Percentiles rank a stretch among this genome's conserved stretches.
Conservation (phyloP, 768 basidiomycete genomes). For the Suillus variegatus region DNA sequence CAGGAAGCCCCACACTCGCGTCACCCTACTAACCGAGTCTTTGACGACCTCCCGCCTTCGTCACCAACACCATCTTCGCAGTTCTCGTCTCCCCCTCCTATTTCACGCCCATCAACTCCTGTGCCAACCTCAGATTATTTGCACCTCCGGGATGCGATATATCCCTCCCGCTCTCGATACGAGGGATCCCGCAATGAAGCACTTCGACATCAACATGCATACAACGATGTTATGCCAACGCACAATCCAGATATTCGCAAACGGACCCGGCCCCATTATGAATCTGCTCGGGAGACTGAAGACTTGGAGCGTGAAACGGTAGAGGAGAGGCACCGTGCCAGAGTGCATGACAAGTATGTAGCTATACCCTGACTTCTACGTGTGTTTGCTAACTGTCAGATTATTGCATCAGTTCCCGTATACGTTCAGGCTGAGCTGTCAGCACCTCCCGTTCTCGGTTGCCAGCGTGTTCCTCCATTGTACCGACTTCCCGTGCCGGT, state of each 20-base stretch:
- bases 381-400: background rate
- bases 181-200: background rate
- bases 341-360: background rate
- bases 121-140: background rate
- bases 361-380: background rate
- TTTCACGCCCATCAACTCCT: background rate
- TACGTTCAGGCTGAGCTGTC: background rate
- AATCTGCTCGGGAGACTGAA: background rate
- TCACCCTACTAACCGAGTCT: too few relatives aligned
- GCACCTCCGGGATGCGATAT: background rate
- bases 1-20: too few relatives aligned
- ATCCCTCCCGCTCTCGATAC: background rate
- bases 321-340: background rate
- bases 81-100: background rate
- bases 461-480: background rate
- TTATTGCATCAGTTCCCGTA: background rate
- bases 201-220: background rate
- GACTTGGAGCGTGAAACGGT: background rate
- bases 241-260: background rate
- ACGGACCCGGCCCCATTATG: background rate
- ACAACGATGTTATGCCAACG: background rate
- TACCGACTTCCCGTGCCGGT: background rate
- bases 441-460: background rate
- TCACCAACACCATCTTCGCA: background rate
- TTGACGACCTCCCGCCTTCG: background rate